Evolutionary conservation across 768 basidiomycete species (phyloP).

Genomic region (Mycena amicta): DNA sequence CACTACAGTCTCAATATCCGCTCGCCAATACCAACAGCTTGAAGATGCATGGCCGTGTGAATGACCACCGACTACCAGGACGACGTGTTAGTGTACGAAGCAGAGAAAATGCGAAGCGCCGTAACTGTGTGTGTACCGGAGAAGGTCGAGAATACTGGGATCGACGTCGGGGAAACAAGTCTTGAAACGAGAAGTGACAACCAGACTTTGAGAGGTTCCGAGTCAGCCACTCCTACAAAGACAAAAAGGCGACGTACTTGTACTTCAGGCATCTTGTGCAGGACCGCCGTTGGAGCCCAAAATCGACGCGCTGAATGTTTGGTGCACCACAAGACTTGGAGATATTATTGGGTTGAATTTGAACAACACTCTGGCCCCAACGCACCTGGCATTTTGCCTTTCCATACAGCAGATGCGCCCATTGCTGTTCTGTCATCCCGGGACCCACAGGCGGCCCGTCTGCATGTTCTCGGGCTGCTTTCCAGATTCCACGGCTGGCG

Average conservation of each 20-base stretch:
- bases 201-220: slow-evolving; percentile 25
- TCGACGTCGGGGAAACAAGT: slow-evolving; percentile 32
- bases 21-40: slow-evolving; percentile 37
- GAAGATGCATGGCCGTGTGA: slow-evolving; percentile 26
- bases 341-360: not conserved
- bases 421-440: slow-evolving; percentile 29
- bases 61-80: slow-evolving; percentile 35
- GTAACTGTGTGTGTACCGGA: slow-evolving; percentile 36
- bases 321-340: slow-evolving; percentile 16
- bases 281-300: slow-evolving; percentile 17
- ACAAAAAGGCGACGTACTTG: slow-evolving; percentile 12
- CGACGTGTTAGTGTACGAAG: not conserved
- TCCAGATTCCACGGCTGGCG: slow-evolving; percentile 30
- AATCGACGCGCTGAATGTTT: slow-evolving; percentile 22
- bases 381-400: slow-evolving; percentile 22
- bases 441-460: slow-evolving; percentile 26
- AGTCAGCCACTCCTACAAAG: not conserved
- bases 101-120: not conserved
- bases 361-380: no score
- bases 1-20: slow-evolving; percentile 31
- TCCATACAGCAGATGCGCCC: slow-evolving; percentile 31
- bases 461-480: slow-evolving; percentile 6
- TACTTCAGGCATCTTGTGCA: slow-evolving; percentile 22
- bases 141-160: slow-evolving; percentile 27
- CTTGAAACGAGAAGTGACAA: slow-evolving; percentile 28